Conservation (phyloP, 306 rosid genomes). For the Dalbergia cultrata region DNA sequence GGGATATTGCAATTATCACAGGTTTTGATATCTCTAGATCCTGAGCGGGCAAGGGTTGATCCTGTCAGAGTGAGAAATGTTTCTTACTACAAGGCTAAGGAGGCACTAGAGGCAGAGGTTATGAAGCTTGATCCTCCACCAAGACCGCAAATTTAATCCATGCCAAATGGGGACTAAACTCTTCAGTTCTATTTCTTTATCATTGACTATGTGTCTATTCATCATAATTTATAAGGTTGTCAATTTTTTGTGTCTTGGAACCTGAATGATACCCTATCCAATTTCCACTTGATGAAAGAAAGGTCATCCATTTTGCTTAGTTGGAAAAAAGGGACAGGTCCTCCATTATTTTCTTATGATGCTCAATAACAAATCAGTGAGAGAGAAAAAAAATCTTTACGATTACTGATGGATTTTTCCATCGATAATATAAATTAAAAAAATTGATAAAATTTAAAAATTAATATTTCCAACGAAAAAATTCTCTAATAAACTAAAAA, state of each 20-base stretch:
- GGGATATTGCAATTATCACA: conserved; percentile 49
- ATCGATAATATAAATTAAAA: too few relatives aligned
- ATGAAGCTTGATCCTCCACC: conserved; percentile 93
- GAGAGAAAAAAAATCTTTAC: too few relatives aligned
- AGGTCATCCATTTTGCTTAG: neutral
- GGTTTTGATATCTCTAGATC: conserved; percentile 90
- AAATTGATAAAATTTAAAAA: too few relatives aligned
- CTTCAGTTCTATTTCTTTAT: conserved; percentile 14
- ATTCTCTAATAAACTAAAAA: too few relatives aligned
- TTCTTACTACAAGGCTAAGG: conserved; percentile 89
- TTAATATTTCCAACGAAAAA: too few relatives aligned
- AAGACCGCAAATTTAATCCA: conserved; percentile 61
- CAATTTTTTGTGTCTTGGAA: neutral
- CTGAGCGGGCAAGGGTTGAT: conserved; percentile 90
- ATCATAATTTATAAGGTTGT: too few relatives aligned
- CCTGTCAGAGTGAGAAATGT: conserved; percentile 85
- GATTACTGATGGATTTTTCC: too few relatives aligned
- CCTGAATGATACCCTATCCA: neutral
- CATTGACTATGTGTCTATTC: too few relatives aligned
- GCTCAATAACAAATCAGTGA: neutral
- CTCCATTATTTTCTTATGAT: neutral
- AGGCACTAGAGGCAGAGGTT: conserved; percentile 80
- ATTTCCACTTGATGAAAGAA: neutral
- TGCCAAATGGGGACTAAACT: neutral
- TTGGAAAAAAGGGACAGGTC: neutral